These are phyloP conservation scores for Wickerhamia fluorescens DNA, from an alignment of 805 yeast genomes.

Conservation along the genomic window DNA sequence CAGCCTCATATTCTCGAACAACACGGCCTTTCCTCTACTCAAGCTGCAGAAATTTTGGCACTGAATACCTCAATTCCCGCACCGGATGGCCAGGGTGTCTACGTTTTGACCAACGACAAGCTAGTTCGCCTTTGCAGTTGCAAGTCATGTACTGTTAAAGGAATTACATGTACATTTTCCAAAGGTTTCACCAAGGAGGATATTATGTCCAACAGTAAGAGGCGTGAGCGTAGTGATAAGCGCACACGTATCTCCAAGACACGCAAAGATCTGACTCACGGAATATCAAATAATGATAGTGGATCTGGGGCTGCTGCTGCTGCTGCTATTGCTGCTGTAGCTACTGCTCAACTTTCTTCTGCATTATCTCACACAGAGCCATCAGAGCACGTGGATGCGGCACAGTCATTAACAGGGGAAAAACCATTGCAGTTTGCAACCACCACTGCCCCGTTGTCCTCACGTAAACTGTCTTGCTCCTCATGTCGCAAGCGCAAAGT, in stretches of 20 bases:
- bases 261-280: neutral
- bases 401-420: too few species aligned
- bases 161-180: conserved; percentile 45
- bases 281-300: neutral
- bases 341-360: too few species aligned
- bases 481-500: conserved; percentile 39
- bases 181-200: conserved; percentile 64
- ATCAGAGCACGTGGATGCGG: too few species aligned
- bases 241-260: too few species aligned
- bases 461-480: conserved; percentile 32
- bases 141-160: conserved; percentile 44
- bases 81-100: too few species aligned
- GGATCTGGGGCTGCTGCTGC: conserved; percentile 3
- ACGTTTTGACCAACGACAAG: conserved; percentile 21
- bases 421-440: too few species aligned
- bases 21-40: too few species aligned
- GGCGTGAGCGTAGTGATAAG: conserved; percentile 3
- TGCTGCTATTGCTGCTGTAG: conserved; percentile 2
- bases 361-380: neutral
- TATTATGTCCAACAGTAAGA: conserved; percentile 32
- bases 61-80: too few species aligned
- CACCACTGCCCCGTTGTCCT: conserved; percentile 2
- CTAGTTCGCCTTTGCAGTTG: conserved; percentile 49
- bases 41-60: too few species aligned
- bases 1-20: too few species aligned